These are phyloP conservation scores for Lactifluus subvellereus DNA, from an alignment of 768 basidiomycete species.

Conservation along the genomic window DNA sequence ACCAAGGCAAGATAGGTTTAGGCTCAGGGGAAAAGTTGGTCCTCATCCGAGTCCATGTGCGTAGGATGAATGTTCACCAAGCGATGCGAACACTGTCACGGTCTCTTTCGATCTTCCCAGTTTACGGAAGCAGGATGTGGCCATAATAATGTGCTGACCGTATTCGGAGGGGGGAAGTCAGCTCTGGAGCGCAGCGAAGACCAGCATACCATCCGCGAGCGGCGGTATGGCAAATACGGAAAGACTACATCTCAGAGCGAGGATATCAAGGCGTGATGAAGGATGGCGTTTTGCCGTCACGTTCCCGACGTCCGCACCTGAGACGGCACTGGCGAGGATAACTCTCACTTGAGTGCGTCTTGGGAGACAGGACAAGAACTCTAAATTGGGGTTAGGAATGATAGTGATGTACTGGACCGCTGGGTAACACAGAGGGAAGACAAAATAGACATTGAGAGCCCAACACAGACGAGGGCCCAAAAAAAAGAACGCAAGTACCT, in stretches of 20 bases:
- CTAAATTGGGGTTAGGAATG: not conserved
- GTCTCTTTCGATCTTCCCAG: too few species aligned
- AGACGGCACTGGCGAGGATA: not conserved
- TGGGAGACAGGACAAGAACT: not conserved
- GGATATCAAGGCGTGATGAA: not conserved
- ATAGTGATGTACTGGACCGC: not conserved
- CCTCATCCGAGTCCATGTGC: too few species aligned
- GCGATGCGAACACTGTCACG: too few species aligned
- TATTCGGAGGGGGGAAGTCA: not conserved
- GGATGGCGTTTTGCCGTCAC: not conserved
- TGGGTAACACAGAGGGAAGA: not conserved
- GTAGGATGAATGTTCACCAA: too few species aligned
- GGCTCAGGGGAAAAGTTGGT: too few species aligned
- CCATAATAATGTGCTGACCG: not conserved
- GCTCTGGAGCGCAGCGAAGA: not conserved
- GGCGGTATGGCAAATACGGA: not conserved
- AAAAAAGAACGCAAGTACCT: constrained; percentile 11
- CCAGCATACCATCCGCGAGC: not conserved
- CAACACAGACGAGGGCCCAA: too few species aligned
- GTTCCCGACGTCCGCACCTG: not conserved
- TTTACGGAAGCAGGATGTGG: not conserved
- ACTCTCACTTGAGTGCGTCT: not conserved
- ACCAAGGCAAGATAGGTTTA: too few species aligned
- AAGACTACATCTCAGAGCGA: not conserved
- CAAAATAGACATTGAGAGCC: too few species aligned